phyloP scores from a whole-genome alignment of 1,284 basidiomycete species.

The Austroboletus novae-zelandiae region DNA sequence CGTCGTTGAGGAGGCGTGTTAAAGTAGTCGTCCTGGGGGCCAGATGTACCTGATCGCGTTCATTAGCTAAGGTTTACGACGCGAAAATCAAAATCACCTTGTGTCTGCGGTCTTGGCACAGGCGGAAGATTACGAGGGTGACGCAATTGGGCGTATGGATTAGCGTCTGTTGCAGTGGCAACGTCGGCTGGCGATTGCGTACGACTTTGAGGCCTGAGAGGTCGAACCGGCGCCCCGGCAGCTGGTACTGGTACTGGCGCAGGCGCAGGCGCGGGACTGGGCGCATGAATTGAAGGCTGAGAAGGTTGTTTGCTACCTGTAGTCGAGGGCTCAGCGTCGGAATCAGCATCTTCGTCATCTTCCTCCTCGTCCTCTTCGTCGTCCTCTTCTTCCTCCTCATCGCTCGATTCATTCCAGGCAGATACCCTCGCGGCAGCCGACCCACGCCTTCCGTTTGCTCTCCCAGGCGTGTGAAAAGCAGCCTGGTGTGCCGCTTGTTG shows the following conservation, averaged over 20 bases:
- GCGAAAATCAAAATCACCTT: constrained; percentile 27
- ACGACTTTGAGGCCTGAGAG: constrained; percentile 30
- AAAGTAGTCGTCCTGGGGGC: constrained; percentile 22
- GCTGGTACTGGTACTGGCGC: constrained; percentile 18
- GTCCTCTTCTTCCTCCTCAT: constrained; percentile 81
- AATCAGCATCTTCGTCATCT: constrained; percentile 70
- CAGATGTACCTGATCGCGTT: constrained; percentile 12
- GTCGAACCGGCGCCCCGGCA: constrained; percentile 27
- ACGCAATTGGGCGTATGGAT: constrained; percentile 34
- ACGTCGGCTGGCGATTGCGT: constrained; percentile 29
- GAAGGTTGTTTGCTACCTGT: constrained; percentile 33
- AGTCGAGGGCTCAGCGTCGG: constrained; percentile 49
- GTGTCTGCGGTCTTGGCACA: constrained; percentile 36
- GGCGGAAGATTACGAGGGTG: constrained; percentile 44
- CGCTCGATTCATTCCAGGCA: constrained; percentile 74
- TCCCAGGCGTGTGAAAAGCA: constrained; percentile 70
- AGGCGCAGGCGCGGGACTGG: constrained; percentile 20
- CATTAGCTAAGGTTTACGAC: constrained; percentile 12
- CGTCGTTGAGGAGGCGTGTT: constrained; percentile 35
- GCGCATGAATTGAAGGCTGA: constrained; percentile 14
- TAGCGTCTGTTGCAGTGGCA: constrained; percentile 32
- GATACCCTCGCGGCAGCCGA: constrained; percentile 36
- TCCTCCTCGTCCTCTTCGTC: constrained; percentile 58
- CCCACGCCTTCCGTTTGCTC: constrained; percentile 57
- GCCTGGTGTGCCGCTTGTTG: constrained; percentile 77